phyloP scores from a whole-genome alignment of 306 rosid genomes.

The Cucurbita pepo region DNA sequence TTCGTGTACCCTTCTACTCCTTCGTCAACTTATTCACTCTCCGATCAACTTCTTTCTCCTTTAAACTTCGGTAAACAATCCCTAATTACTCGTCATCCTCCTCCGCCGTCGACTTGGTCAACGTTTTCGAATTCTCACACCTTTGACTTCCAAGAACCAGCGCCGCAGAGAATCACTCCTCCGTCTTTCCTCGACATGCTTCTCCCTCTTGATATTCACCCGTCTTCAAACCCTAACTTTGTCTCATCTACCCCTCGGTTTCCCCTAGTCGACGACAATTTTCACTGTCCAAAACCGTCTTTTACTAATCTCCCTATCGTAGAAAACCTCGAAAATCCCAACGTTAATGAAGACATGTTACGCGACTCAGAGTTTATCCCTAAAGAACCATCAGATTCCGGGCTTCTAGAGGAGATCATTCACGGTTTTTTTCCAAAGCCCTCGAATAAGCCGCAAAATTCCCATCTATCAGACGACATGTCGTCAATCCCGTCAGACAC shows the following conservation, averaged over 20 bases:
- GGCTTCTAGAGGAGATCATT: constrained; percentile 64
- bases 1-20: constrained; percentile 44
- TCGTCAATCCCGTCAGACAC: background rate
- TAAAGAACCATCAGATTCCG: constrained; percentile 41
- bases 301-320: background rate
- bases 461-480: background rate
- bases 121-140: constrained; percentile 5
- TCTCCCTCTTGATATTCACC: constrained; percentile 30
- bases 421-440: constrained; percentile 36
- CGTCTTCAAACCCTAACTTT: constrained; percentile 1
- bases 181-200: constrained; percentile 30
- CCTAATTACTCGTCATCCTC: constrained; percentile 10
- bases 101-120: constrained; percentile 9
- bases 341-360: background rate
- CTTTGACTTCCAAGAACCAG: background rate
- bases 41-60: constrained; percentile 13
- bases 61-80: constrained; percentile 22
- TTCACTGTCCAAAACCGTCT: background rate
- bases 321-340: background rate
- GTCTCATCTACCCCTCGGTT: background rate
- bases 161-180: constrained; percentile 1
- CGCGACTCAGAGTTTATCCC: constrained; percentile 30
- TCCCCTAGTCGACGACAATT: background rate
- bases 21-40: constrained; percentile 10
- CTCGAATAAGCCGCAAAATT: background rate